A percentile compares a stretch with the other conserved stretches of the same genome.
phyloP scores from a whole-genome alignment of 1,284 basidiomycete genomes.

The Neolentinus lepideus region DNA sequence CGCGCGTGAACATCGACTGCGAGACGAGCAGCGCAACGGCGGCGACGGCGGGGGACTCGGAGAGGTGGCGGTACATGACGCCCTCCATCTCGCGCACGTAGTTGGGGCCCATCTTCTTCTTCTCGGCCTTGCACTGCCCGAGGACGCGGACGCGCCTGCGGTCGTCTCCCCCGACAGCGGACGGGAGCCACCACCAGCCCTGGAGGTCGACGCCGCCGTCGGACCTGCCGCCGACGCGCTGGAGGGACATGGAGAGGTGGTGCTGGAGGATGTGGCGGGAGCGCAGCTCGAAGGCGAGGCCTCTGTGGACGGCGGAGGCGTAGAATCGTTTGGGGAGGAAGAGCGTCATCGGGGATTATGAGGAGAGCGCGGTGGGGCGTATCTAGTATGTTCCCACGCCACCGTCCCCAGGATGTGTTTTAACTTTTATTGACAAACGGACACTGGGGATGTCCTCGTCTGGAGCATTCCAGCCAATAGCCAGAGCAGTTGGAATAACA shows the following conservation, averaged over 20 bases:
- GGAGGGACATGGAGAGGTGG: slow-evolving; percentile 74
- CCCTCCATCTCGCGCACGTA: slow-evolving; percentile 87
- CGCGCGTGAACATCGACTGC: slow-evolving; percentile 67
- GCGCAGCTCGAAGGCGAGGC: slow-evolving; percentile 71
- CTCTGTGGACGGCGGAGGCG: slow-evolving; percentile 45
- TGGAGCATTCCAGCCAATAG: too few species aligned
- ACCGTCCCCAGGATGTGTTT: slow-evolving; percentile 1
- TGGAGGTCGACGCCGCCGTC: slow-evolving; percentile 87
- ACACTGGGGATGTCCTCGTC: too few species aligned
- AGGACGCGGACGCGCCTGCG: slow-evolving; percentile 61
- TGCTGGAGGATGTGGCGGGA: slow-evolving; percentile 54
- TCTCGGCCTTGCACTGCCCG: slow-evolving; percentile 88
- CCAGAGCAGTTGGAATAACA: too few species aligned
- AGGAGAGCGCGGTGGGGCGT: too few species aligned
- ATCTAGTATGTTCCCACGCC: neutral
- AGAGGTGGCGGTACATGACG: slow-evolving; percentile 47
- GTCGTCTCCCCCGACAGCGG: slow-evolving; percentile 3
- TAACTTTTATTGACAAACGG: too few species aligned
- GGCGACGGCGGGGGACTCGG: neutral
- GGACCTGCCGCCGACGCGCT: slow-evolving; percentile 69
- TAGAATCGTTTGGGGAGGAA: neutral
- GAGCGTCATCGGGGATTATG: neutral
- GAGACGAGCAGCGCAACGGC: slow-evolving; percentile 68
- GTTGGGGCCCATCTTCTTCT: slow-evolving; percentile 69
- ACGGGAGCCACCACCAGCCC: slow-evolving; percentile 86